These are phyloP conservation scores for Teunomyces gatunensis DNA, from an alignment of 805 yeast species.

Conservation along the genomic window DNA sequence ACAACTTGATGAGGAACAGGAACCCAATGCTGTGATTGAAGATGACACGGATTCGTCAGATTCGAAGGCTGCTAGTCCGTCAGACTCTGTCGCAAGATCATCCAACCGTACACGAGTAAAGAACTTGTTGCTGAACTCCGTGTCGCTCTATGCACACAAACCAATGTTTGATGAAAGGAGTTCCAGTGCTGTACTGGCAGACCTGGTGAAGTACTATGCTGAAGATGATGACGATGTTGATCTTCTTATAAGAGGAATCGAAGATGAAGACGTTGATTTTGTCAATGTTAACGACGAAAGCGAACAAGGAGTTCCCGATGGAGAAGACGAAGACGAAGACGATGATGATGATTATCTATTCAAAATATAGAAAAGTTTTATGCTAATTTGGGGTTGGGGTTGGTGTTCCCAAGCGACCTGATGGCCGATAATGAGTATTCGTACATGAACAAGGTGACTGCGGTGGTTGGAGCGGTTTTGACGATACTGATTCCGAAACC, in stretches of 20 bases:
- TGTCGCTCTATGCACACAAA: constrained; percentile 30
- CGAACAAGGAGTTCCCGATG: constrained; percentile 12
- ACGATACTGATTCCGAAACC: constrained; percentile 70
- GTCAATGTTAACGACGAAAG: constrained; percentile 21
- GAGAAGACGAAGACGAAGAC: constrained; percentile 12
- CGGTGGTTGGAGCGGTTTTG: constrained; percentile 79
- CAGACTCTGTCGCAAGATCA: constrained; percentile 4
- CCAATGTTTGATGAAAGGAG: not conserved
- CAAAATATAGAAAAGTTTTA: constrained; percentile 11
- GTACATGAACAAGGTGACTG: constrained; percentile 64
- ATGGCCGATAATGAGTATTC: constrained; percentile 37
- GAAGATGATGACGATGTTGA: constrained; percentile 19
- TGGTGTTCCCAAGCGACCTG: not conserved
- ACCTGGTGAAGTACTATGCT: constrained; percentile 30
- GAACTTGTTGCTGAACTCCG: constrained; percentile 35
- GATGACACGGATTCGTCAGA: too few relatives aligned
- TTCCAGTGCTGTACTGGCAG: constrained; percentile 36
- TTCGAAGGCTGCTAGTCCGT: constrained; percentile 1
- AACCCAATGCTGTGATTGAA: not conserved
- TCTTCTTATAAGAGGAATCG: constrained; percentile 14
- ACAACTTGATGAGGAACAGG: constrained; percentile 15
- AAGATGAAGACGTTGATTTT: constrained; percentile 29
- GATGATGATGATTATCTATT: constrained; percentile 35
- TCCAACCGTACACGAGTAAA: constrained; percentile 24
- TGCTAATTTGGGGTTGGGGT: not conserved